phyloP scores from a whole-genome alignment of 805 yeast species.

The Lipomyces starkeyi region DNA sequence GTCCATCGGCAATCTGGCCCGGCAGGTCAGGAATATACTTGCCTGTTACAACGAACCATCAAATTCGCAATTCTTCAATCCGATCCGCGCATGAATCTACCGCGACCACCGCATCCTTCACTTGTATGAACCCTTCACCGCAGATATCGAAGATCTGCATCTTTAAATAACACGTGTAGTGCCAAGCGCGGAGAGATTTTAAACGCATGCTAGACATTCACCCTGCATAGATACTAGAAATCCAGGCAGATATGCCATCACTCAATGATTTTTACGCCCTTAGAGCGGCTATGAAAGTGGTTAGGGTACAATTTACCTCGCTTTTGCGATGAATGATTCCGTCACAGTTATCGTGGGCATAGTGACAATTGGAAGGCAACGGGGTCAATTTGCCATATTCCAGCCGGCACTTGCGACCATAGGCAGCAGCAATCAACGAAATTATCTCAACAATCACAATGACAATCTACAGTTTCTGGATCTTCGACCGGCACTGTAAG shows the following conservation, averaged over 20 bases:
- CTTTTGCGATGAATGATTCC: background rate
- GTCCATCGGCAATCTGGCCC: no score
- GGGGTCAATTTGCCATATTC: no score
- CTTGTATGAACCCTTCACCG: background rate
- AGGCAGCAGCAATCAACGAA: no score
- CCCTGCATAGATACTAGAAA: background rate
- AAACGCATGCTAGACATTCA: background rate
- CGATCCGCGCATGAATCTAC: no score
- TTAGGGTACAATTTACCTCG: background rate
- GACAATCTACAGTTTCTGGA: conserved; percentile 85
- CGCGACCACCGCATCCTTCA: background rate
- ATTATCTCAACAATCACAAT: conserved; percentile 42
- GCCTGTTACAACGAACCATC: no score
- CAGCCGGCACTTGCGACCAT: no score
- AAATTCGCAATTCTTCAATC: no score
- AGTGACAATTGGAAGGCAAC: background rate
- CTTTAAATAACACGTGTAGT: background rate
- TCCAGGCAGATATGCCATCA: background rate
- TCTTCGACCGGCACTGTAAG: conserved; percentile 87
- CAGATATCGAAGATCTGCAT: background rate
- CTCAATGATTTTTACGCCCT: no score
- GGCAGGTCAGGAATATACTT: no score
- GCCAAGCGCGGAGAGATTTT: background rate
- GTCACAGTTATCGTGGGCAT: background rate
- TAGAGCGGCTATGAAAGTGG: background rate